Conservation (phyloP, 805 yeast species). For the Suhomyces pyralidae region DNA sequence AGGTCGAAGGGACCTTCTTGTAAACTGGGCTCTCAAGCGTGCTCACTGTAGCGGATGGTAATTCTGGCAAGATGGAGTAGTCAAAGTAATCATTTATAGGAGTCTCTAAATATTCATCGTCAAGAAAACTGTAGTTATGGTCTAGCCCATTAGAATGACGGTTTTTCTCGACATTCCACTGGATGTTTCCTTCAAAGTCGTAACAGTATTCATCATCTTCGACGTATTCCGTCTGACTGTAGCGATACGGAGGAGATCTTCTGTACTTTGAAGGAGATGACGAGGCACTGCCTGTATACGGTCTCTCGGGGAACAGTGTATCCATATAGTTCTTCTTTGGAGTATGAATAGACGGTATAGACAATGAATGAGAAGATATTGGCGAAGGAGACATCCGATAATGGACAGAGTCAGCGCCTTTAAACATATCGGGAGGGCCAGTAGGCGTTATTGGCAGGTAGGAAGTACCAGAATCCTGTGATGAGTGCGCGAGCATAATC, state of each 20-base stretch:
- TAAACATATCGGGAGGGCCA: background rate
- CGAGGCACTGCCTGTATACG: constrained; percentile 18
- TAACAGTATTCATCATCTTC: constrained; percentile 9
- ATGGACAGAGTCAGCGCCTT: background rate
- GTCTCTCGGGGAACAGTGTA: constrained; percentile 9
- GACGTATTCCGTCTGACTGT: constrained; percentile 12
- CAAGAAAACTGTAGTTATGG: constrained; percentile 6
- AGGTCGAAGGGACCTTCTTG: background rate
- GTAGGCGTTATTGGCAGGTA: background rate
- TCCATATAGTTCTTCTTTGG: constrained; percentile 17
- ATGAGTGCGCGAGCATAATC: background rate
- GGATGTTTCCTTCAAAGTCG: constrained; percentile 10
- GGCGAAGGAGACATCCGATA: constrained; percentile 3
- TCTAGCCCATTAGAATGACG: constrained; percentile 1
- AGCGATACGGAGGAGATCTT: constrained; percentile 15
- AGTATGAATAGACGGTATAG: constrained; percentile 10
- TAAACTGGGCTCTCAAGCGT: constrained; percentile 4
- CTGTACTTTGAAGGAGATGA: constrained; percentile 30
- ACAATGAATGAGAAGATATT: constrained; percentile 6
- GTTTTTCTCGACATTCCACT: constrained; percentile 4
- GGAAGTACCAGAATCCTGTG: background rate
- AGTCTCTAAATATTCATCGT: constrained; percentile 13
- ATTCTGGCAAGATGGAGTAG: constrained; percentile 34
- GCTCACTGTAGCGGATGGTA: constrained; percentile 17
- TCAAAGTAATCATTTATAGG: constrained; percentile 28